A percentile compares a stretch with the other conserved stretches of the same genome.
phyloP scores from a whole-genome alignment of 2,329 filamentous ascomycete genomes.

The Coniochaeta pulveracea region DNA sequence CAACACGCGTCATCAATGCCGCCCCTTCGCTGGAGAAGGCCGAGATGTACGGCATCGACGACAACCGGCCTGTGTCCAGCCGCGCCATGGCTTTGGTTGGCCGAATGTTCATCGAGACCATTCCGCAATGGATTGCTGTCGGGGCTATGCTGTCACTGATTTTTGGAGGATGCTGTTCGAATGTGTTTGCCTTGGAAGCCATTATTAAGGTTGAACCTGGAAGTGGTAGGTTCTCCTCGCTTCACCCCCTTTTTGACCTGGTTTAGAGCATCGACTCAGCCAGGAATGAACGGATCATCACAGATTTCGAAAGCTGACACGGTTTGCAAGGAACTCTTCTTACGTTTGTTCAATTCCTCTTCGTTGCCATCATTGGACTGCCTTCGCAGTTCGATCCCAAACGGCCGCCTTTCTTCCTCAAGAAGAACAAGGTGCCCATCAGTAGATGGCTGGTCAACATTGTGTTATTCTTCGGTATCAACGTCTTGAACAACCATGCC shows the following conservation, averaged over 20 bases:
- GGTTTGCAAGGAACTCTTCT: constrained; percentile 60
- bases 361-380: constrained; percentile 70
- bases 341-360: constrained; percentile 81
- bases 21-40: constrained; percentile 41
- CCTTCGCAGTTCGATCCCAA: constrained; percentile 61
- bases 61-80: constrained; percentile 36
- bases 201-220: constrained; percentile 88
- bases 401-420: constrained; percentile 60
- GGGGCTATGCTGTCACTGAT: constrained; percentile 70
- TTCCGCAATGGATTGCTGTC: constrained; percentile 52
- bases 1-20: constrained; percentile 41
- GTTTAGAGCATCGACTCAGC: too few relatives aligned
- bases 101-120: constrained; percentile 43
- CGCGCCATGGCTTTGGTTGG: constrained; percentile 38
- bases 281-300: too few relatives aligned
- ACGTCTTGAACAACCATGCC: constrained; percentile 93
- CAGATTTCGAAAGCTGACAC: too few relatives aligned
- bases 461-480: constrained; percentile 82
- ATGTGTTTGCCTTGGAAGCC: constrained; percentile 93
- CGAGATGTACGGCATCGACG: constrained; percentile 42
- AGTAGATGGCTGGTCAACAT: constrained; percentile 83
- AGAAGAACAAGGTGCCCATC: constrained; percentile 69
- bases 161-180: constrained; percentile 58
- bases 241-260: too few relatives aligned
- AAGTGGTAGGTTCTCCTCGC: constrained; percentile 47